Evolutionary conservation across 805 yeast species (phyloP).

Genomic region (Barnettozyma populi): DNA sequence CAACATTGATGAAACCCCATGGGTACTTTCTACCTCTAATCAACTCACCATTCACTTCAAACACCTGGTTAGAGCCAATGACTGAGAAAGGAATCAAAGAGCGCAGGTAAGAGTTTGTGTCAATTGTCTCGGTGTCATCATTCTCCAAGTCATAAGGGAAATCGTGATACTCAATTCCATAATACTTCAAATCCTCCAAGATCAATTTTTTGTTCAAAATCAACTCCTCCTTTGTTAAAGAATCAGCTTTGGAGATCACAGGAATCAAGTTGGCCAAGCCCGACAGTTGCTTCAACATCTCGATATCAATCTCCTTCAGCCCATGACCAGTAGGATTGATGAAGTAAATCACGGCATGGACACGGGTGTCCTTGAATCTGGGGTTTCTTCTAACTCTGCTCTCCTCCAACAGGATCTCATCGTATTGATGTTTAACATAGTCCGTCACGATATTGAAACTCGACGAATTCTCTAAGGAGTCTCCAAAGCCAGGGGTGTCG

Average conservation of each 20-base stretch:
- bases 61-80: constrained; percentile 63
- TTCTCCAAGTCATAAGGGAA: constrained; percentile 58
- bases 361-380: constrained; percentile 77
- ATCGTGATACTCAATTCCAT: constrained; percentile 66
- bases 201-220: constrained; percentile 67
- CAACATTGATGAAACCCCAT: constrained; percentile 56
- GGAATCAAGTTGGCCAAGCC: constrained; percentile 83
- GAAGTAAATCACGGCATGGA: constrained; percentile 69
- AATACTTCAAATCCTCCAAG: constrained; percentile 66
- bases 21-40: constrained; percentile 52
- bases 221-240: constrained; percentile 75
- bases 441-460: constrained; percentile 70
- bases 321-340: constrained; percentile 86
- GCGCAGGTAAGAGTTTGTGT: constrained; percentile 59
- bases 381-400: constrained; percentile 81
- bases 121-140: constrained; percentile 57
- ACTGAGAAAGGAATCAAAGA: constrained; percentile 62
- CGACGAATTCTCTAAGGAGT: constrained; percentile 60
- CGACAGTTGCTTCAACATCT: constrained; percentile 71
- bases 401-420: constrained; percentile 76
- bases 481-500: constrained; percentile 84
- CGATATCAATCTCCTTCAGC: constrained; percentile 69
- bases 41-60: constrained; percentile 38
- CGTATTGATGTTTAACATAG: constrained; percentile 75
- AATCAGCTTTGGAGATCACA: constrained; percentile 79